Conservation (phyloP, 305 asterid species). For the Fraxinus platypoda region DNA sequence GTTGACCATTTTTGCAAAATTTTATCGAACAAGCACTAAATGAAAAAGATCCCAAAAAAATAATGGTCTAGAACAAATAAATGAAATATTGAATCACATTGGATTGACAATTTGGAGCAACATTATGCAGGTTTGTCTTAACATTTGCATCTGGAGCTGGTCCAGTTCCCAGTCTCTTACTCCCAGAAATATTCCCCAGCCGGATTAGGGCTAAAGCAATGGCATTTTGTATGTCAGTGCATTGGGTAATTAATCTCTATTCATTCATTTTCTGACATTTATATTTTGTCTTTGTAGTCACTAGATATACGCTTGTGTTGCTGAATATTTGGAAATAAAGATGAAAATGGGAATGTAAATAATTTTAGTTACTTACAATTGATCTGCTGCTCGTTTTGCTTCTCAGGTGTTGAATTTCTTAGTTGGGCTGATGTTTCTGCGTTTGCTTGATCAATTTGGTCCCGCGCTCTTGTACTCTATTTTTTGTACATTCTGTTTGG, state of each 20-base stretch:
- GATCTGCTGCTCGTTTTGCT: constrained; percentile 1
- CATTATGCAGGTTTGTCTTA: constrained; percentile 69
- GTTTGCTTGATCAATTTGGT: constrained; percentile 71
- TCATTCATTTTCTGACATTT: neutral
- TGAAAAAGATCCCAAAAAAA: neutral
- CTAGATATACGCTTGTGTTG: neutral
- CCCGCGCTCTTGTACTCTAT: constrained; percentile 65
- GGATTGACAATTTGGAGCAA: neutral
- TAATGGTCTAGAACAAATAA: neutral
- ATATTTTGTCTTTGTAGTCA: neutral
- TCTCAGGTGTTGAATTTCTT: constrained; percentile 73
- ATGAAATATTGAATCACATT: neutral
- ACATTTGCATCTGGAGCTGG: constrained; percentile 91
- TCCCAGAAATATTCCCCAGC: constrained; percentile 75
- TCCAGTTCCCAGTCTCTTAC: constrained; percentile 84
- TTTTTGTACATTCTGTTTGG: constrained; percentile 67
- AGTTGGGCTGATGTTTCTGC: constrained; percentile 83
- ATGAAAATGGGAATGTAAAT: neutral
- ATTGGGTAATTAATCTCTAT: constrained; percentile 62
- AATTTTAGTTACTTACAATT: neutral
- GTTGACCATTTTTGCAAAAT: neutral
- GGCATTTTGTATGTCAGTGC: constrained; percentile 91
- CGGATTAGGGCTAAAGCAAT: constrained; percentile 87
- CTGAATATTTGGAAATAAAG: constrained; percentile 1
- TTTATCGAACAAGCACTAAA: neutral